A percentile compares a stretch with the other conserved stretches of the same genome.
Conservation (phyloP, 2,329 filamentous ascomycete genomes). For the Fusarium aywerte region DNA sequence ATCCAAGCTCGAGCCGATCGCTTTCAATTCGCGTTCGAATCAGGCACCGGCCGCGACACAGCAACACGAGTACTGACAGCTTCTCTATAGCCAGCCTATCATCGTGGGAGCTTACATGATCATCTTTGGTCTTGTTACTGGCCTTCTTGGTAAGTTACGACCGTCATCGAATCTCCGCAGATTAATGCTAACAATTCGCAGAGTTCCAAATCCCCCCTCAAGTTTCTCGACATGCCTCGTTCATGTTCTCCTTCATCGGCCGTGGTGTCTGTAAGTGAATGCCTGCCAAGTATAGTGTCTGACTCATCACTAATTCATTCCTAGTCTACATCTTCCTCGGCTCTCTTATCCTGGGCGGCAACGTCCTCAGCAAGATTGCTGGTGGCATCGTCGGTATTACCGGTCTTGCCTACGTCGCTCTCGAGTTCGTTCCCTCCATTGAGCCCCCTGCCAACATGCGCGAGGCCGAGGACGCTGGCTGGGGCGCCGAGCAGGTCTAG, state of each 20-base stretch:
- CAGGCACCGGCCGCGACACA: background rate
- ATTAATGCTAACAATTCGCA: conserved; percentile 47
- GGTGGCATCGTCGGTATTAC: conserved; percentile 81
- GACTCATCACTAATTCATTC: conserved; percentile 1
- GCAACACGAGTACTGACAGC: conserved; percentile 30
- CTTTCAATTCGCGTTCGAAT: background rate
- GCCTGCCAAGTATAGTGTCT: fast-evolving
- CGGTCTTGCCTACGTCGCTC: conserved; percentile 79
- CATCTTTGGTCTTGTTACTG: conserved; percentile 84
- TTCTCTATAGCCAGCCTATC: conserved; percentile 56
- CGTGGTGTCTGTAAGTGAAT: conserved; percentile 86
- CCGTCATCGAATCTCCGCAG: background rate
- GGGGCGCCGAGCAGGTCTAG: conserved; percentile 82
- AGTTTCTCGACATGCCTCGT: conserved; percentile 91
- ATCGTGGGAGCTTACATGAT: conserved; percentile 90
- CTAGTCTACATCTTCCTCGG: conserved; percentile 97
- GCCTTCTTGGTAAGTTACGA: conserved; percentile 66
- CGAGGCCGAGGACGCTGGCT: conserved; percentile 74
- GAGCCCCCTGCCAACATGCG: conserved; percentile 86
- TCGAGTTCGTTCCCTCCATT: conserved; percentile 82
- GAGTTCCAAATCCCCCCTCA: conserved; percentile 97
- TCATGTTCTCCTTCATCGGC: conserved; percentile 97
- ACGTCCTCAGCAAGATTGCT: conserved; percentile 76
- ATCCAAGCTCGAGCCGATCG: background rate
- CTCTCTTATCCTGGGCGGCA: conserved; percentile 78